Evolutionary conservation across 441 rosid species (phyloP), one percentile per base, ranked within the genome.

Genomic region (Erodium trifolium): DNA sequence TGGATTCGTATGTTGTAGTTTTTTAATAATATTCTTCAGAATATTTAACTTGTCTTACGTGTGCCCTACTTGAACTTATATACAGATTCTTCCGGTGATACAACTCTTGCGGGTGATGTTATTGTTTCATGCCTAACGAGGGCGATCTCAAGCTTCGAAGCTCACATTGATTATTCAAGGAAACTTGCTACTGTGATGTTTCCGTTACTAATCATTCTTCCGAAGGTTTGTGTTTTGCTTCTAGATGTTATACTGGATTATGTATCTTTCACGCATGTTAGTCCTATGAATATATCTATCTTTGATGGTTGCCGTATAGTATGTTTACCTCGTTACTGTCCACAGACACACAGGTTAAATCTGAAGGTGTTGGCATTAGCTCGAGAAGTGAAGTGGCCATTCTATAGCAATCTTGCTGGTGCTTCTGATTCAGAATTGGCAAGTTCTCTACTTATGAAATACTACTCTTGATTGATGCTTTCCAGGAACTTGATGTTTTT

Each of bases 181-280:
- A 85, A 89, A 83, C 74, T 93, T 67, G 85, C 97, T 77, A 76
- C 94, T 67, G 79, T 85, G 77, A 81, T 92, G 75, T 82, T 96
- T 73, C 97, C 96, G 1, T 81, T 91, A 60, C 96, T 95, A 55
- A 82, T 92, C 67, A 64, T 88, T 77, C 79, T 76, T 29, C 91
- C 96, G 1, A 83, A 89, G 98, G 99, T 89, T 69, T 70, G 70
- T 35, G 55, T 29, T 55, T 16, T 70, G 49, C 13, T 47, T 63
- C 12, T 17, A 53, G 70, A 67, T 37, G 35, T 72, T 68, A 5
- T n/a, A 12, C 57, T 75, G 67, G 29, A 27, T 62, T 62, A 11
- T 29, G 45, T 8, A 41, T 9, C 65, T 27, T 11, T 12, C 65
- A 11, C 27, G 35, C 65, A 27, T 23, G 11, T 62, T 29, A 13